A percentile compares a stretch with the other conserved stretches of the same genome.
phyloP scores from a whole-genome alignment of 805 yeast genomes.

The Ogataea pilisensis region DNA sequence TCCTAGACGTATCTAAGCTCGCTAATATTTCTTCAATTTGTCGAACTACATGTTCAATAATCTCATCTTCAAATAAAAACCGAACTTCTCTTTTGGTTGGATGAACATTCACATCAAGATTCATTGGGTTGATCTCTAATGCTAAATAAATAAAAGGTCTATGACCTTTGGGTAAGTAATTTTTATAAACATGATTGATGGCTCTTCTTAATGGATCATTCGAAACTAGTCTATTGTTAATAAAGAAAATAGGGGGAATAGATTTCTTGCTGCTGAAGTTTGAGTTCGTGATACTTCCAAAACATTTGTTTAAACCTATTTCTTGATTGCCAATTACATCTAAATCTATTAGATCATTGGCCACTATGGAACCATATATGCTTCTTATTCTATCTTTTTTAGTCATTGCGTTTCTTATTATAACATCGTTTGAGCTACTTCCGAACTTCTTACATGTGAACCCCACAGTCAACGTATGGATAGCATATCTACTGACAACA shows the following conservation, averaged over 20 bases:
- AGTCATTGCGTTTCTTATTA: conserved; percentile 47
- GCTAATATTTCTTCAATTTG: conserved; percentile 48
- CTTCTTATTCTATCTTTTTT: conserved; percentile 66
- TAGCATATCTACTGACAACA: conserved; percentile 76
- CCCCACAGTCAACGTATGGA: conserved; percentile 66
- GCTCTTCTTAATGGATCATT: conserved; percentile 80
- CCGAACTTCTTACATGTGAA: conserved; percentile 79
- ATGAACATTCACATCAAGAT: conserved; percentile 90
- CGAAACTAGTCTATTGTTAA: conserved; percentile 76
- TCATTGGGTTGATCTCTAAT: conserved; percentile 59
- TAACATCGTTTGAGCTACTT: conserved; percentile 63
- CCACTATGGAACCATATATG: conserved; percentile 67
- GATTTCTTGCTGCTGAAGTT: conserved; percentile 67
- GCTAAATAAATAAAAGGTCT: conserved; percentile 76
- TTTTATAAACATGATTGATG: conserved; percentile 53
- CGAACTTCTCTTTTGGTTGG: conserved; percentile 94
- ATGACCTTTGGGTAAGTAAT: conserved; percentile 72
- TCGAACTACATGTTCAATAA: conserved; percentile 55
- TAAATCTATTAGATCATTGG: conserved; percentile 57
- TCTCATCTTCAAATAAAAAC: conserved; percentile 82
- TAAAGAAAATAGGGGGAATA: conserved; percentile 70
- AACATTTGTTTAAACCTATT: conserved; percentile 48
- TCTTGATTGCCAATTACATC: conserved; percentile 29
- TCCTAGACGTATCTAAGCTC: conserved; percentile 61
- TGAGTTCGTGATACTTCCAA: conserved; percentile 66